Evolutionary conservation across 495 filamentous ascomycete genomes (phyloP), one percentile per base, ranked within the genome.

Genomic region (Penicillium robsamsonii): DNA sequence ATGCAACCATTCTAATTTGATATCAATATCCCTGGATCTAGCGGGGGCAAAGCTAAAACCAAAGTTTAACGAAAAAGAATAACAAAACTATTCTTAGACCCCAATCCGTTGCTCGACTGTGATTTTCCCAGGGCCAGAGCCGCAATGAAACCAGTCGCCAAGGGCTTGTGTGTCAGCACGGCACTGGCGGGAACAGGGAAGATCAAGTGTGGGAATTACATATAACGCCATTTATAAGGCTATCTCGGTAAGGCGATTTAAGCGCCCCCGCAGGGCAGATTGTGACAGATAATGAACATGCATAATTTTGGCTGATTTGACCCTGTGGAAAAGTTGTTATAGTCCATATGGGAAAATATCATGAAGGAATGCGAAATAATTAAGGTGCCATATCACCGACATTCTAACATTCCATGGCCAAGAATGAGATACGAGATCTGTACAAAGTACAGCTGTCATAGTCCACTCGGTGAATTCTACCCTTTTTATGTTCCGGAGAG

Each of bases 401-500:
- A 55, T 46, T 37, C 27, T 37, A 24, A 56, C 54, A 56, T 56
- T 56, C 54, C 22, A 22, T 24, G 15, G 31, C 53, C 22, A 54
- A 54, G 52, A 46, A 45, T 54, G 43, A 42, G 51, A 53, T 43
- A 38, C 31, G 42, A 45, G 52, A 38, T 47, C 9, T 12, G n/a
- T 27, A 27, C 24, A 2, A 25, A 25, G 31, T 49, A 15, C 31
- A 49, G 31, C 30, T 49, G 46, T 49, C 46, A 67, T 29, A 41
- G 41, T 37, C 61, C 60, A 65, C 50, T 60, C 53, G 44, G 47
- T 41, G 38, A 46, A 47, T 53, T 53, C 15, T 48, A 15, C 43
- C 38, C 20, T 37, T 27, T 52, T 52, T 56, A 61, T 56, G 48
- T 44, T 53, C 56, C 65, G 65, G 64, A 65, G 53, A 13, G 5